These are phyloP conservation scores for Meyerozyma guilliermondii DNA, from an alignment of 1,139 yeast species.

Conservation along the genomic window DNA sequence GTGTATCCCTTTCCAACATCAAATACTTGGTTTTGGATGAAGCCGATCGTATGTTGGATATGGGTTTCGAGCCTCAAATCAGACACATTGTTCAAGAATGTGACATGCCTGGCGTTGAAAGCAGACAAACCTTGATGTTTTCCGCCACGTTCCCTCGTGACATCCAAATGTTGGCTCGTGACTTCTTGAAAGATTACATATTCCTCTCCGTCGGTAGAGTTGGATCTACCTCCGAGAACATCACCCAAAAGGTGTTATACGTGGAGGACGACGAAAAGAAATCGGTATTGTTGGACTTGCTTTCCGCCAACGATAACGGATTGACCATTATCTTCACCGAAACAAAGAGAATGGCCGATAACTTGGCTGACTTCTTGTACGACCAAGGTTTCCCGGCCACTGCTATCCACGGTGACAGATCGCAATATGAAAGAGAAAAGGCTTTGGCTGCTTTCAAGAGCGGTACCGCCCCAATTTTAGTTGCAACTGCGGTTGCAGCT, in stretches of 20 bases:
- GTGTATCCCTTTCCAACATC: constrained; percentile 82
- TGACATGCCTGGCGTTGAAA: constrained; percentile 89
- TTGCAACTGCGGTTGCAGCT: constrained; percentile 98
- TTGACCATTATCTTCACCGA: constrained; percentile 94
- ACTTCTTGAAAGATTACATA: constrained; percentile 91
- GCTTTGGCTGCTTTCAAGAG: constrained; percentile 85
- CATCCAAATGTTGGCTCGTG: constrained; percentile 94
- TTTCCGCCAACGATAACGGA: constrained; percentile 73
- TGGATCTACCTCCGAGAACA: constrained; percentile 96
- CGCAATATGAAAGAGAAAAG: constrained; percentile 96
- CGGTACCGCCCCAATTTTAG: constrained; percentile 87
- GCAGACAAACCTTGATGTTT: constrained; percentile 96
- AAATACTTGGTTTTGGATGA: constrained; percentile 94
- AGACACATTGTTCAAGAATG: constrained; percentile 97
- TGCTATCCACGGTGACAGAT: constrained; percentile 98
- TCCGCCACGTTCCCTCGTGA: constrained; percentile 99
- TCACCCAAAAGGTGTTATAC: constrained; percentile 86
- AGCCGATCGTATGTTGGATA: constrained; percentile 99
- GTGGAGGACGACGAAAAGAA: constrained; percentile 96
- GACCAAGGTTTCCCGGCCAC: constrained; percentile 93
- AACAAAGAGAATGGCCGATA: constrained; percentile 98
- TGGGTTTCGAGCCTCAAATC: constrained; percentile 99
- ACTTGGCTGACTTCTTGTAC: constrained; percentile 85
- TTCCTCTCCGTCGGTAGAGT: constrained; percentile 97
- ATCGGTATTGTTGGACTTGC: constrained; percentile 83